phyloP scores from a whole-genome alignment of 2,329 filamentous ascomycete species.

The Cercospora beticola region DNA sequence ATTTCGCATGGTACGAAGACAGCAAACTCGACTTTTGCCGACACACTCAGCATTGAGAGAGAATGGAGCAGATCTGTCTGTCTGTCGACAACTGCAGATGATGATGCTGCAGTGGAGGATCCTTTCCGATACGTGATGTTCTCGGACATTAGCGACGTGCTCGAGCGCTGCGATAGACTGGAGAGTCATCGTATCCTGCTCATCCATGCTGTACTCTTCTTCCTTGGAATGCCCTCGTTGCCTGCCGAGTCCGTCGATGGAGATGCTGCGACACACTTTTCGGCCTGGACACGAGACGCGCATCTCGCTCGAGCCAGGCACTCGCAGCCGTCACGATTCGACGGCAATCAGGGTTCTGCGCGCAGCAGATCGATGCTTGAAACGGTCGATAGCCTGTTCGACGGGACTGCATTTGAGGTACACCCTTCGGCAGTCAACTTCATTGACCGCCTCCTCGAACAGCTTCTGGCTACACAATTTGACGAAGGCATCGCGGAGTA shows the following conservation, averaged over 20 bases:
- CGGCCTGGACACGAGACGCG: slow-evolving; percentile 10
- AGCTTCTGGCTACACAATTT: slow-evolving; percentile 51
- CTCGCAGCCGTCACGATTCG: not conserved
- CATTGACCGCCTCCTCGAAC: slow-evolving; percentile 55
- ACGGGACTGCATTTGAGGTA: slow-evolving; percentile 3
- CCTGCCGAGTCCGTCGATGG: slow-evolving; percentile 33
- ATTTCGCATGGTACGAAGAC: not conserved
- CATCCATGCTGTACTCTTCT: slow-evolving; percentile 63
- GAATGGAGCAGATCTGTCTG: slow-evolving; percentile 28
- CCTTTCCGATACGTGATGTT: slow-evolving; percentile 80
- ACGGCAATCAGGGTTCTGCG: not conserved
- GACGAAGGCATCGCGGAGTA: slow-evolving; percentile 65
- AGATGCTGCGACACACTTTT: not conserved
- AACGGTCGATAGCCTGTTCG: slow-evolving; percentile 20
- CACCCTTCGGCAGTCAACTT: slow-evolving; percentile 10
- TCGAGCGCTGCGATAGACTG: slow-evolving; percentile 44
- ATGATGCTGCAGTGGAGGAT: slow-evolving; percentile 64
- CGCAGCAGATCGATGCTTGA: slow-evolving; percentile 6
- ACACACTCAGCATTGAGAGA: slow-evolving; percentile 43
- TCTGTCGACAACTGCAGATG: slow-evolving; percentile 65
- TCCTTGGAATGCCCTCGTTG: slow-evolving; percentile 53
- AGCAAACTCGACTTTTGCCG: slow-evolving; percentile 50
- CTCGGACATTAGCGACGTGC: slow-evolving; percentile 66
- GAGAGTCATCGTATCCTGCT: slow-evolving; percentile 40
- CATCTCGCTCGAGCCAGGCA: slow-evolving; percentile 7